These are phyloP conservation scores for Sisymbrium irio DNA, from an alignment of 345 rosid species.

Conservation along the genomic window DNA sequence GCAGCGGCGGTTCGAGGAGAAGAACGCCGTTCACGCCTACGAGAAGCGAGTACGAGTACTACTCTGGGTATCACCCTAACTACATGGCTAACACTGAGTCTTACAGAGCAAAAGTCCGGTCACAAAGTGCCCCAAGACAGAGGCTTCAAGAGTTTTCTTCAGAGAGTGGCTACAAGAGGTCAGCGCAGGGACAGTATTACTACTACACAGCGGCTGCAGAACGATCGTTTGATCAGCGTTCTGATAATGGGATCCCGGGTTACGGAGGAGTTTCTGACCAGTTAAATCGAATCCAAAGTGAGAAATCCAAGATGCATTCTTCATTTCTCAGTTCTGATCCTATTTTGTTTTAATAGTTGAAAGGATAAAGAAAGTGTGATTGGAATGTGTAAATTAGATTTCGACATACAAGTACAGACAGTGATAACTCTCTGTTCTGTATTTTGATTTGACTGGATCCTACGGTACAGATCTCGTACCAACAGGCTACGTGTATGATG, in stretches of 20 bases:
- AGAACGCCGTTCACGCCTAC: conserved; percentile 80
- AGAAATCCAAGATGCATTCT: conserved; percentile 29
- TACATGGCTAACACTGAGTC: conserved; percentile 95
- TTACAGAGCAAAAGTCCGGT: conserved; percentile 76
- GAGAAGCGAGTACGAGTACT: conserved; percentile 64
- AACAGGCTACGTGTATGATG: background rate
- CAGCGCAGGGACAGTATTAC: conserved; percentile 43
- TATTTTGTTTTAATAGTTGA: background rate
- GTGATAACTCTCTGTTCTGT: conserved; percentile 18
- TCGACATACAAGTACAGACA: conserved; percentile 17
- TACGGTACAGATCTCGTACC: conserved; percentile 29
- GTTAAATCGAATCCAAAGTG: conserved; percentile 19
- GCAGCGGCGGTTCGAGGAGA: conserved; percentile 49
- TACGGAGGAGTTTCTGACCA: conserved; percentile 7
- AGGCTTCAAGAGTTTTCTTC: conserved; percentile 52
- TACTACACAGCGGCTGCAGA: conserved; percentile 34
- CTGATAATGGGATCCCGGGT: conserved; percentile 39
- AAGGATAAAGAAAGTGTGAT: background rate
- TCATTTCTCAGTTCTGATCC: conserved; percentile 27
- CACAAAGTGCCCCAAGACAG: conserved; percentile 95
- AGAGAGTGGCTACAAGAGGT: conserved; percentile 33
- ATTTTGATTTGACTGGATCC: conserved; percentile 9
- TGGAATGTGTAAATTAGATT: conserved; percentile 30
- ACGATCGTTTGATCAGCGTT: conserved; percentile 36
- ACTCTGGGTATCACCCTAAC: conserved; percentile 65